A percentile compares a stretch with the other conserved stretches of the same genome.
phyloP scores from a whole-genome alignment of 1,284 basidiomycete genomes.

The Ustilago shanxiensis region DNA sequence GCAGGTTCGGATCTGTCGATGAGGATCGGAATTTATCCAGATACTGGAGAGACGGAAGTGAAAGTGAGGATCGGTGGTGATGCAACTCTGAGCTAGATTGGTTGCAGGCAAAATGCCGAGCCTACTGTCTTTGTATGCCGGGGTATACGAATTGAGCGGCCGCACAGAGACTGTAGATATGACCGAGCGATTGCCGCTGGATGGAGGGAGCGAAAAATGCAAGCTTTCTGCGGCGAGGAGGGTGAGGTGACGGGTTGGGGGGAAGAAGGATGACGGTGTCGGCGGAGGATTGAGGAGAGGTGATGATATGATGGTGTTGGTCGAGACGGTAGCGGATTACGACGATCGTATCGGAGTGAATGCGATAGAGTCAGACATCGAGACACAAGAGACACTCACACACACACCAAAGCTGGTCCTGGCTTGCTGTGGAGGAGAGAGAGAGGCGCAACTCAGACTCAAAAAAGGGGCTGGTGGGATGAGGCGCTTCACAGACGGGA shows the following conservation, averaged over 20 bases:
- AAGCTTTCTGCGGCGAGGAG: no score
- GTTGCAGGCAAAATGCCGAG: neutral
- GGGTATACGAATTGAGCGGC: neutral
- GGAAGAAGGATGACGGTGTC: neutral
- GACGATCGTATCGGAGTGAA: neutral
- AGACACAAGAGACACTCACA: no score
- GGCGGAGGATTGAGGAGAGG: no score
- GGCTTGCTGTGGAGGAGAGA: slow-evolving; percentile 1
- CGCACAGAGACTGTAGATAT: neutral
- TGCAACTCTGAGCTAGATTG: neutral
- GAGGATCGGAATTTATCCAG: no score
- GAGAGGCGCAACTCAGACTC: neutral
- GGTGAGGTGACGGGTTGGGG: neutral
- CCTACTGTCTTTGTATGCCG: neutral
- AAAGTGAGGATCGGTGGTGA: neutral
- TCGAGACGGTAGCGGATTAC: no score
- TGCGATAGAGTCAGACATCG: neutral
- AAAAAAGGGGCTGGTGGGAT: neutral
- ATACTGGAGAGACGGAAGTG: no score
- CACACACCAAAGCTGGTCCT: no score
- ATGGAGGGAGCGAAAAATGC: neutral
- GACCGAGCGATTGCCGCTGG: neutral
- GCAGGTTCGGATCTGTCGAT: slow-evolving; percentile 1
- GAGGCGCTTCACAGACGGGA: neutral
- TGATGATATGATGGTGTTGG: slow-evolving; percentile 2